These are phyloP conservation scores for Paraglomus brasilianum DNA, from an alignment of 192 early-diverging fungal species.

Conservation along the genomic window DNA sequence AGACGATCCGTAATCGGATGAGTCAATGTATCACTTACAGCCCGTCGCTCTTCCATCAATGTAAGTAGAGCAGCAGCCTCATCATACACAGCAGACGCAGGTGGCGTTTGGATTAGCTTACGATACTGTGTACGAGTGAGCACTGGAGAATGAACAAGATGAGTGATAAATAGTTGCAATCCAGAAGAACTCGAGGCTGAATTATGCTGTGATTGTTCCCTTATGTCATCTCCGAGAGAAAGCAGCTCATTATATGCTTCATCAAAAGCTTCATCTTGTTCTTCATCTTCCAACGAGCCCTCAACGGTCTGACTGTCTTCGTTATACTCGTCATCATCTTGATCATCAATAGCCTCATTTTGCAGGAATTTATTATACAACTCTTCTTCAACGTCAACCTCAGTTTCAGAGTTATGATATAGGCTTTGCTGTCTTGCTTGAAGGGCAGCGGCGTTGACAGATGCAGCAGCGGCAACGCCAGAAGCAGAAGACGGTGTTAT, in stretches of 20 bases:
- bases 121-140: slow-evolving; percentile 27
- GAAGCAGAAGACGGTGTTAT: too few relatives aligned
- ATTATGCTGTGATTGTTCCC: slow-evolving; percentile 20
- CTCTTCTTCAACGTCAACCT: slow-evolving; percentile 24
- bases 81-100: slow-evolving; percentile 3
- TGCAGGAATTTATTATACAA: slow-evolving; percentile 24
- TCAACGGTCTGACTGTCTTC: not conserved
- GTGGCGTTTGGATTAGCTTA: slow-evolving; percentile 1
- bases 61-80: slow-evolving; percentile 9
- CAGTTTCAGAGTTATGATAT: not conserved
- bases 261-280: not conserved
- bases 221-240: slow-evolving; percentile 24
- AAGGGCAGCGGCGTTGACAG: too few relatives aligned
- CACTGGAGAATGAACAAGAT: slow-evolving; percentile 25
- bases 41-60: slow-evolving; percentile 19
- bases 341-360: slow-evolving; percentile 19
- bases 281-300: not conserved
- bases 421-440: too few relatives aligned
- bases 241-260: slow-evolving; percentile 15
- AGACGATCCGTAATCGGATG: slow-evolving; percentile 29
- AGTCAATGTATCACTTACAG: not conserved
- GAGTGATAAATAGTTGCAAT: slow-evolving; percentile 26
- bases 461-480: too few relatives aligned
- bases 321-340: slow-evolving; percentile 28
- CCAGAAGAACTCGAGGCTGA: not conserved